A percentile compares a stretch with the other conserved stretches of the same genome.
phyloP scores from a whole-genome alignment of 257 asterid genomes.

The Galeopsis tetrahit region DNA sequence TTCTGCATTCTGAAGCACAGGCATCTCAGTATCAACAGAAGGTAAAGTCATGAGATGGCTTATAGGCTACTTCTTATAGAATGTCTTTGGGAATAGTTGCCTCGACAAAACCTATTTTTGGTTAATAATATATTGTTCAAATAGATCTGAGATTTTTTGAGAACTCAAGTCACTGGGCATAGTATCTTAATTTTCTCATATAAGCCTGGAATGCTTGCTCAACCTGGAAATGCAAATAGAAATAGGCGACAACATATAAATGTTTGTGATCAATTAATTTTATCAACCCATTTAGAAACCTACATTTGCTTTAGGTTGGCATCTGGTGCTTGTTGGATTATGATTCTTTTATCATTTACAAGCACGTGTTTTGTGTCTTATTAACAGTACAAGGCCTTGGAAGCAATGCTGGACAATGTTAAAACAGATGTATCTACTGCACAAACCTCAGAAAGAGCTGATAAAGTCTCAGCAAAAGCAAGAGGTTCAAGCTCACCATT shows the following conservation, averaged over 20 bases:
- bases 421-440: slow-evolving; percentile 57
- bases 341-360: slow-evolving; percentile 17
- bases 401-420: slow-evolving; percentile 71
- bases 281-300: slow-evolving; percentile 12
- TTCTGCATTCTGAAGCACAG: slow-evolving; percentile 90
- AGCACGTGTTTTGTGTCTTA: slow-evolving; percentile 33
- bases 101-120: neutral
- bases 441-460: slow-evolving; percentile 52
- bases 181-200: slow-evolving; percentile 11
- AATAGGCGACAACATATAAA: slow-evolving; percentile 17
- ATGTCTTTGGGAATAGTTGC: slow-evolving; percentile 4
- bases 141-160: neutral
- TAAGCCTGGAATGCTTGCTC: slow-evolving; percentile 24
- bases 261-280: slow-evolving; percentile 25
- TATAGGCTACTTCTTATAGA: slow-evolving; percentile 32
- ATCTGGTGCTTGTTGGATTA: slow-evolving; percentile 15
- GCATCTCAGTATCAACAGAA: slow-evolving; percentile 82
- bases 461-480: slow-evolving; percentile 59
- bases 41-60: slow-evolving; percentile 48
- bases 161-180: slow-evolving; percentile 14
- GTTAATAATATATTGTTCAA: neutral
- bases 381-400: slow-evolving; percentile 82
- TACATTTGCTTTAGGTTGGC: slow-evolving; percentile 25
- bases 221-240: slow-evolving; percentile 14
- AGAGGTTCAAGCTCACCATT: slow-evolving; percentile 94